Evolutionary conservation across 108 stramenopile genomes (phyloP).

Genomic region (Craspedostauros australis): DNA sequence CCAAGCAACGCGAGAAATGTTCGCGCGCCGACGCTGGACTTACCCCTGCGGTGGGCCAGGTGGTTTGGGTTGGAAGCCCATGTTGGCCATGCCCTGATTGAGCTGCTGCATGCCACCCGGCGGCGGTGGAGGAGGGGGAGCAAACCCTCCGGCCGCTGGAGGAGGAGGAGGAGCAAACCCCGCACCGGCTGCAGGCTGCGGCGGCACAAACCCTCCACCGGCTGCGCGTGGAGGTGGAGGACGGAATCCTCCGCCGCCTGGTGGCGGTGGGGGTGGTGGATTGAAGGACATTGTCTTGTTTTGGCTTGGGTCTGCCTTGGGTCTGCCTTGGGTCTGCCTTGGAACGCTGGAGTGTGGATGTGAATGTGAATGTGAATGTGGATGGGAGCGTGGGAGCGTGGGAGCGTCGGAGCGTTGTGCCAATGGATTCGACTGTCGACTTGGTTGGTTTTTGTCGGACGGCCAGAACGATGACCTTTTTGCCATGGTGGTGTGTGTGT

Average conservation of each 20-base stretch:
- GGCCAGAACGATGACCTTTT: too few species aligned
- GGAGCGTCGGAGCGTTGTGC: too few species aligned
- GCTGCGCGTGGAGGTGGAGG: constrained; percentile 26
- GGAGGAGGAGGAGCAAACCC: constrained; percentile 4
- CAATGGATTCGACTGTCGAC: too few species aligned
- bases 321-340: too few species aligned
- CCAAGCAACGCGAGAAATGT: too few species aligned
- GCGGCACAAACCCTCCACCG: constrained; percentile 24
- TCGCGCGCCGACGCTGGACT: too few species aligned
- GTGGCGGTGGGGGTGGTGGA: constrained; percentile 29
- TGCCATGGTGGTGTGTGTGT: too few species aligned
- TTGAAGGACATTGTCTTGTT: neutral
- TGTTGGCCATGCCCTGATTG: constrained; percentile 46
- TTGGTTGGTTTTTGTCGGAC: too few species aligned
- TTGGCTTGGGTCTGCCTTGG: neutral
- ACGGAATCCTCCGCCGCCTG: constrained; percentile 17
- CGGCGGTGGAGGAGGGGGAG: constrained; percentile 29
- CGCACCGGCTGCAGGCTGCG: constrained; percentile 9
- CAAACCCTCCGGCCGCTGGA: constrained; percentile 13
- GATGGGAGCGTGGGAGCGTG: too few species aligned
- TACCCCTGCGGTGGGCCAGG: constrained; percentile 7
- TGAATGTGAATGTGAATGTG: neutral
- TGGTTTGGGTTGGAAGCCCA: constrained; percentile 35
- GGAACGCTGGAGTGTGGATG: too few species aligned
- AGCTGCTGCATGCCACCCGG: constrained; percentile 19